These are phyloP conservation scores for Boletus vinaceobasis DNA, from an alignment of 768 basidiomycete species.

Conservation along the genomic window DNA sequence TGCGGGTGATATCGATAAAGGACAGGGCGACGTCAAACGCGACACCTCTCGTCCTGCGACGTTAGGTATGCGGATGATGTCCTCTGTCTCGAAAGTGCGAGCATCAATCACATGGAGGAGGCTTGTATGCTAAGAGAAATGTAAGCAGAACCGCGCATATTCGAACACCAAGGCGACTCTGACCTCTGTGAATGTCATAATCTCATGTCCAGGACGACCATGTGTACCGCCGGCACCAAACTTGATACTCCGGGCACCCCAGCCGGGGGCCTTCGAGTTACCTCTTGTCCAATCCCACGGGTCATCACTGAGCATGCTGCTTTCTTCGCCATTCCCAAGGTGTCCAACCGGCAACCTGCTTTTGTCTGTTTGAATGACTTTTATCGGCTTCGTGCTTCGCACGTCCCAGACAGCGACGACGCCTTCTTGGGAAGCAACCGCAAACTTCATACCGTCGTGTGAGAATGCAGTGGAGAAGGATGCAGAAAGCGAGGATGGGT, in stretches of 20 bases:
- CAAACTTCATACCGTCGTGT: conserved; percentile 71
- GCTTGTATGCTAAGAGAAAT: conserved; percentile 62
- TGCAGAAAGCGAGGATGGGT: conserved; percentile 51
- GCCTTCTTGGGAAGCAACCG: conserved; percentile 80
- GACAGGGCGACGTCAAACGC: conserved; percentile 10
- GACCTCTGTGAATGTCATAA: conserved; percentile 91
- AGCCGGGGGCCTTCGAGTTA: conserved; percentile 61
- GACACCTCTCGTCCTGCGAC: conserved; percentile 23
- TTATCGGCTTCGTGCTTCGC: conserved; percentile 65
- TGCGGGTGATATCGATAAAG: conserved; percentile 8
- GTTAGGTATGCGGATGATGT: conserved; percentile 58
- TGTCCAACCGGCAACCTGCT: conserved; percentile 29
- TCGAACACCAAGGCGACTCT: conserved; percentile 14
- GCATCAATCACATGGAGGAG: conserved; percentile 84
- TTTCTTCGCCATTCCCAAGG: conserved; percentile 38
- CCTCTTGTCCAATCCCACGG: conserved; percentile 67
- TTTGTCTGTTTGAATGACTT: conserved; percentile 59
- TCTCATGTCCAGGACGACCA: conserved; percentile 55
- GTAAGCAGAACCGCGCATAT: conserved; percentile 6
- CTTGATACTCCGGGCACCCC: conserved; percentile 84
- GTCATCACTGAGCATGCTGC: conserved; percentile 58
- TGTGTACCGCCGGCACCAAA: conserved; percentile 62
- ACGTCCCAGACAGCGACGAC: conserved; percentile 82
- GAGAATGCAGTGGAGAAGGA: conserved; percentile 82
- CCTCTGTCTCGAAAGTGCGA: conserved; percentile 76